These are phyloP conservation scores for Aspergillus ibericus DNA, from an alignment of 2,329 filamentous ascomycete genomes.

Conservation along the genomic window DNA sequence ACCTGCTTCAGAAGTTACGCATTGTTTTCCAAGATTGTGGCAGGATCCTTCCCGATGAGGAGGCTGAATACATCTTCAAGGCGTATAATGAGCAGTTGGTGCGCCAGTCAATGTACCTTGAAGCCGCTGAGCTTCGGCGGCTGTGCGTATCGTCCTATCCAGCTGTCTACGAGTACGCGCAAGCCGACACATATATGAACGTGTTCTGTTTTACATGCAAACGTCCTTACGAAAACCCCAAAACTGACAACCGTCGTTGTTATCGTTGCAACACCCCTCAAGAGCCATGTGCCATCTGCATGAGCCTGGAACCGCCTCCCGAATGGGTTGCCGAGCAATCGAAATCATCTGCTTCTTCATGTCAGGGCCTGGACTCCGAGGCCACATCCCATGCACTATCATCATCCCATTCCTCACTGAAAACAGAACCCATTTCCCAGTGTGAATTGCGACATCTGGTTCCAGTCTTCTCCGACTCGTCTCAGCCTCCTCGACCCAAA, in stretches of 20 bases:
- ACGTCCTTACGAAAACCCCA: conserved; percentile 55
- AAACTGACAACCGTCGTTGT: conserved; percentile 51
- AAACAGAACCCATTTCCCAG: conserved; percentile 32
- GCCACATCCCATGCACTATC: conserved; percentile 44
- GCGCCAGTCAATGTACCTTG: conserved; percentile 44
- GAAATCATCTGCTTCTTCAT: conserved; percentile 11
- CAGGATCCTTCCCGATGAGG: conserved; percentile 42
- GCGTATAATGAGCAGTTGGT: conserved; percentile 59
- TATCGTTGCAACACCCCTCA: conserved; percentile 49
- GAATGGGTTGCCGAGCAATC: conserved; percentile 39
- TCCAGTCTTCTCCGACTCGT: conserved; percentile 18
- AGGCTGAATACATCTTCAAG: conserved; percentile 57
- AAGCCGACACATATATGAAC: conserved; percentile 56
- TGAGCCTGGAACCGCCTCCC: conserved; percentile 42
- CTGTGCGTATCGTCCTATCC: conserved; percentile 57
- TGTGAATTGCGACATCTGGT: conserved; percentile 29
- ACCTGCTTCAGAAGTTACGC: conserved; percentile 43
- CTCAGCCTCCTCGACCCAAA: conserved; percentile 29
- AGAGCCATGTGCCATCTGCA: conserved; percentile 43
- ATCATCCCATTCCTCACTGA: conserved; percentile 45
- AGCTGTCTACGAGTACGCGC: conserved; percentile 57
- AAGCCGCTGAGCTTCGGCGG: conserved; percentile 58
- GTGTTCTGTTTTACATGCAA: conserved; percentile 59
- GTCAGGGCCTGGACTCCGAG: conserved; percentile 19
- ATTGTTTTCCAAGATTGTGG: conserved; percentile 40